Evolutionary conservation across 805 yeast genomes (phyloP).

Genomic region (Kazachstania viticola): DNA sequence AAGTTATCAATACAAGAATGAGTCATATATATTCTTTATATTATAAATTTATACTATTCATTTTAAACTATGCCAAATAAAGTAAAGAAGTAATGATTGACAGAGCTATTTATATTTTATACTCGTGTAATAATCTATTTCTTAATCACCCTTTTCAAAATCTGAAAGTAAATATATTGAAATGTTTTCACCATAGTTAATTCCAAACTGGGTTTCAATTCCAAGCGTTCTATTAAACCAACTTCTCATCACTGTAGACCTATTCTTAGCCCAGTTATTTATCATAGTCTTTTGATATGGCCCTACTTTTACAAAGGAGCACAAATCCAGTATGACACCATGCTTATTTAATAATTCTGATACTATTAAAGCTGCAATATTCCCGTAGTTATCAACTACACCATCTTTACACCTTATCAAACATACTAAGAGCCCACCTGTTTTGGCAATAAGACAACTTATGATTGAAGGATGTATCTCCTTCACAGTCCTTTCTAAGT

Average conservation of each 20-base stretch:
- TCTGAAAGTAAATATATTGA: constrained; percentile 48
- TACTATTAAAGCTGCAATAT: constrained; percentile 74
- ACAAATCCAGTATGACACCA: constrained; percentile 71
- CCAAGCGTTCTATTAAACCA: constrained; percentile 43
- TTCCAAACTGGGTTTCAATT: constrained; percentile 35
- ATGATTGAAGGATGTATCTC: constrained; percentile 34
- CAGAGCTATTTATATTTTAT: not conserved
- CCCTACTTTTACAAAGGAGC: constrained; percentile 55
- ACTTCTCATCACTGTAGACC: constrained; percentile 49
- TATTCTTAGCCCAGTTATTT: constrained; percentile 58
- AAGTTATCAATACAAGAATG: too few species aligned
- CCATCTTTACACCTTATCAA: constrained; percentile 53
- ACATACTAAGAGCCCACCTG: constrained; percentile 68
- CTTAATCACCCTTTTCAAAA: constrained; percentile 29
- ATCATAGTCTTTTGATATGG: constrained; percentile 19
- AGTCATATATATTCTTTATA: too few species aligned
- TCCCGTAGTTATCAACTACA: constrained; percentile 39
- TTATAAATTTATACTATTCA: too few species aligned
- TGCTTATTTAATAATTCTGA: constrained; percentile 70
- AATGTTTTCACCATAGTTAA: constrained; percentile 58
- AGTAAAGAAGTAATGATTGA: too few species aligned
- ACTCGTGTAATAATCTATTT: too few species aligned
- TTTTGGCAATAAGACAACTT: constrained; percentile 59
- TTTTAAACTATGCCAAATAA: too few species aligned
- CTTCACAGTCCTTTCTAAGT: constrained; percentile 63